These are phyloP conservation scores for Vicia villosa DNA, from an alignment of 306 rosid species.

Conservation along the genomic window DNA sequence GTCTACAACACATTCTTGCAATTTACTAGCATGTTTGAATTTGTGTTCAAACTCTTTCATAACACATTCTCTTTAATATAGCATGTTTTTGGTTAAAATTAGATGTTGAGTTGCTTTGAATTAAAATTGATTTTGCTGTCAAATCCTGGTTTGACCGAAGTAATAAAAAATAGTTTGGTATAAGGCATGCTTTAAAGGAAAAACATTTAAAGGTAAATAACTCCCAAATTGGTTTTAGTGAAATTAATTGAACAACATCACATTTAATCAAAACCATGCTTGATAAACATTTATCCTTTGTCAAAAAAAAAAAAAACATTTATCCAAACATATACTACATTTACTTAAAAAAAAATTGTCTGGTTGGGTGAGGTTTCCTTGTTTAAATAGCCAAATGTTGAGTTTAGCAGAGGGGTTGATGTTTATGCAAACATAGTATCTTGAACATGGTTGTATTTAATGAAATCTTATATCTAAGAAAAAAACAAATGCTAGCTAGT, in stretches of 20 bases:
- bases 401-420: too few species aligned
- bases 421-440: too few species aligned
- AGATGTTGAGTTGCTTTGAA: not conserved
- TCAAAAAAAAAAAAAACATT: too few species aligned
- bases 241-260: not conserved
- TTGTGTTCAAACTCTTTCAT: not conserved
- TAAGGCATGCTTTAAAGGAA: too few species aligned
- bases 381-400: too few species aligned
- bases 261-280: not conserved
- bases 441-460: not conserved
- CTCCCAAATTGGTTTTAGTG: too few species aligned
- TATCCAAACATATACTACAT: too few species aligned
- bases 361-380: too few species aligned
- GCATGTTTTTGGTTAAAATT: not conserved
- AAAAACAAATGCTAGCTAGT: not conserved
- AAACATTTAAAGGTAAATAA: too few species aligned
- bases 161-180: too few species aligned
- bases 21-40: not conserved
- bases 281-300: not conserved
- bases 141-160: not conserved
- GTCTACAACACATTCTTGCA: not conserved
- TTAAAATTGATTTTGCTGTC: not conserved
- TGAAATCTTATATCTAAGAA: not conserved
- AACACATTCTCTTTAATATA: not conserved
- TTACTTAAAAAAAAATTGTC: too few species aligned